Base-by-base conservation (phyloP, 768 basidiomycete species). In the Leccinum disarticulatum region DNA sequence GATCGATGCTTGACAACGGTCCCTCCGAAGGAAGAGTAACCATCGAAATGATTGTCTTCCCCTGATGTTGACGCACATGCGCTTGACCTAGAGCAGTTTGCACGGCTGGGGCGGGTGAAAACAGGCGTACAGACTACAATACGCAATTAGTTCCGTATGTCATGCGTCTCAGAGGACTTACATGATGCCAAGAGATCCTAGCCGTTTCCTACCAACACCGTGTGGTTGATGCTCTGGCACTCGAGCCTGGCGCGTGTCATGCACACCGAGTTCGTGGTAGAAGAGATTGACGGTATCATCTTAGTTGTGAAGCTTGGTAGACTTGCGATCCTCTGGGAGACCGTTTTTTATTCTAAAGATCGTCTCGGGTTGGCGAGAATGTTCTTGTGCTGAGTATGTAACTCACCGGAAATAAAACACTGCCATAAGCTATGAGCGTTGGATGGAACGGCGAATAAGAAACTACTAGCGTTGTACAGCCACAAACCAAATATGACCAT, bases 1-100 rank as follows among this genome's bases (percentile, higher is more conserved):
- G 69, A 70, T 93, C 90, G 57, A 91, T 85, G 73, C 90, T 91
- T 0, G 88, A 90, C 69, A 88, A 83, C 0, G 90, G 91, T 31
- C 86, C 87, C 5, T 84, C 87, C 0, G 86, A 88, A 73, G 0
- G 81, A 74, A 2, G 85, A 89, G 1, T 87, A 87, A 3, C 83
- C 84, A 59, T 90, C 0, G 84, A 89, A 6, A 80, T 70, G 88
- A 0, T 89, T 90, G 11, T 89, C 87, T 13, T 73, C 77, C 38
- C 87, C 88, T 11, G 87, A 88, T 68, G 83, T 86, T 0, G 79
- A 81, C 0, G 87, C 88, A 65, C 82, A 86, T 0, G 88, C 88
- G 60, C 85, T 88, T 0, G 88, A 90, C 36, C 87, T 82, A 19
- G 89, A 86, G 27, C 81, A 79, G 4, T 67, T 70, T 6, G 78